A percentile compares a stretch with the other conserved stretches of the same genome.
phyloP scores from a whole-genome alignment of 129 eudicot genomes.

The Lactuca sativa region DNA sequence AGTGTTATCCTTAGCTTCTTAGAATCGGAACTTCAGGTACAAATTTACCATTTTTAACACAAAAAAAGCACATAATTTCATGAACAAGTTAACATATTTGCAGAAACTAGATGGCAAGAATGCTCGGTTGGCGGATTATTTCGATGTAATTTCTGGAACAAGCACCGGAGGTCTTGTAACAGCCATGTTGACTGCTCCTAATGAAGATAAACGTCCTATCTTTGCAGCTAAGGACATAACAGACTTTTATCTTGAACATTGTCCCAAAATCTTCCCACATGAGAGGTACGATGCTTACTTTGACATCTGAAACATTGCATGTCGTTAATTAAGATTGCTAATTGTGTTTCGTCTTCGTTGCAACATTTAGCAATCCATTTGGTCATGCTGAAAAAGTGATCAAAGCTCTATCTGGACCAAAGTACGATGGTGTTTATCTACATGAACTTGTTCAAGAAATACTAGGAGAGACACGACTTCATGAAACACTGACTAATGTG shows the following conservation, averaged over 20 bases:
- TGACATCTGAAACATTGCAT: neutral
- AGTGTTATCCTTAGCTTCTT: constrained; percentile 31
- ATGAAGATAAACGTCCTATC: constrained; percentile 35
- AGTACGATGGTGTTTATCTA: constrained; percentile 60
- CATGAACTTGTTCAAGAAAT: constrained; percentile 34
- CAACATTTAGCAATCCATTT: constrained; percentile 28
- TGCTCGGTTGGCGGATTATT: constrained; percentile 53
- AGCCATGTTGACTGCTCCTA: constrained; percentile 36
- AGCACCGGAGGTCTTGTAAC: constrained; percentile 46
- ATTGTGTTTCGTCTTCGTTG: neutral
- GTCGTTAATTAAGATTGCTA: constrained; percentile 1
- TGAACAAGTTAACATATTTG: neutral
- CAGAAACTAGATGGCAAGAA: constrained; percentile 60
- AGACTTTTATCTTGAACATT: constrained; percentile 34
- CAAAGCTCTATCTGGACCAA: constrained; percentile 39
- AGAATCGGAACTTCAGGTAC: constrained; percentile 41
- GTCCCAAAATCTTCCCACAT: constrained; percentile 56
- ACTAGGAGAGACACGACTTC: constrained; percentile 39
- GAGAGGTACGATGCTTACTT: constrained; percentile 25
- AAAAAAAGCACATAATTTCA: neutral
- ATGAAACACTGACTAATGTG: constrained; percentile 53
- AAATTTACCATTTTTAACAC: neutral
- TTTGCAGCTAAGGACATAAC: constrained; percentile 34
- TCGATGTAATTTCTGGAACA: constrained; percentile 35
- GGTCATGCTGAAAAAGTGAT: constrained; percentile 34